Evolutionary conservation across 148 eudicot genomes (phyloP).

Genomic region (Euryodendron excelsum): DNA sequence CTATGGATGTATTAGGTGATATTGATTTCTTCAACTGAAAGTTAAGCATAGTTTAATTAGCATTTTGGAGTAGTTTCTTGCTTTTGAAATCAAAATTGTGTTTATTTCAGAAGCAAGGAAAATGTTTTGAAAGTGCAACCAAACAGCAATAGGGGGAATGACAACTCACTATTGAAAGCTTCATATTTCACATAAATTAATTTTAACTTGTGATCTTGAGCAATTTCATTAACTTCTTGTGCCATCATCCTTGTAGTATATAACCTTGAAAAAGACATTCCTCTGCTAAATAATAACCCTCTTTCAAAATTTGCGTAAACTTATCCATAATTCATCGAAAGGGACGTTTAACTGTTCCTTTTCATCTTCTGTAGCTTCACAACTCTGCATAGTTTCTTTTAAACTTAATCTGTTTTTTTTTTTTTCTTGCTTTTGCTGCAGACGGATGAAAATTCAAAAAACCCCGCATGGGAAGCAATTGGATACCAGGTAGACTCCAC

Average conservation of each 20-base stretch:
- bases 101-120: not conserved
- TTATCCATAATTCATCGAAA: not conserved
- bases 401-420: not conserved
- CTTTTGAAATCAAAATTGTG: not conserved
- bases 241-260: not conserved
- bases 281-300: not conserved
- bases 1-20: not conserved
- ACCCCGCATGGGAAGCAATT: constrained; percentile 74
- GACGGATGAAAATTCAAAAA: constrained; percentile 63
- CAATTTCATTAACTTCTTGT: not conserved
- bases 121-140: not conserved
- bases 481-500: constrained; percentile 59
- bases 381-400: no score
- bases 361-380: not conserved
- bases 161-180: no score
- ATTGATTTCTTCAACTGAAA: no score
- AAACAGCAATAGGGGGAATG: no score
- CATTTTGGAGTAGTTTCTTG: not conserved
- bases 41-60: not conserved
- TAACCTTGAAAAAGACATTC: not conserved
- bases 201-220: not conserved
- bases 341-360: not conserved
- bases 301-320: not conserved
- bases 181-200: no score
- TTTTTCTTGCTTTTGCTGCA: constrained; percentile 16